These are phyloP conservation scores for Magnusiomyces suaveolens DNA, from an alignment of 1,139 yeast species.

Conservation along the genomic window DNA sequence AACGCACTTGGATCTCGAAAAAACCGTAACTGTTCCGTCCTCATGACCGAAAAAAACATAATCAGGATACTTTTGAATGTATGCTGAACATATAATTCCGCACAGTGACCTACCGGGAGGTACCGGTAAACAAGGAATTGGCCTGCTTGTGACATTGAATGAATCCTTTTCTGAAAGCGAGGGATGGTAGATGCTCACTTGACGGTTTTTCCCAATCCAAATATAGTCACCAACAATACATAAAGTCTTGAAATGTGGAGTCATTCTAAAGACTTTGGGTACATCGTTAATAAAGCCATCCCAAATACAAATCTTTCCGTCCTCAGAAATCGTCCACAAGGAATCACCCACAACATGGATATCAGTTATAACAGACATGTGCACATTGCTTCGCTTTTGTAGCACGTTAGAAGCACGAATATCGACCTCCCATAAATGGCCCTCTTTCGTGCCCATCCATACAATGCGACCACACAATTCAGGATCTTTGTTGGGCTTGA, in stretches of 20 bases:
- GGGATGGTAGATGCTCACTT: conserved; percentile 31
- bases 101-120: conserved; percentile 18
- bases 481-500: conserved; percentile 18
- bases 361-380: conserved; percentile 25
- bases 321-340: conserved; percentile 35
- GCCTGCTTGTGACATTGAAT: conserved; percentile 25
- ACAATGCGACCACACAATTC: conserved; percentile 18
- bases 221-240: conserved; percentile 22
- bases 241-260: conserved; percentile 27
- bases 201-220: conserved; percentile 33
- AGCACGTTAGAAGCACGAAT: conserved; percentile 13
- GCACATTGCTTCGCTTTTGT: conserved; percentile 26
- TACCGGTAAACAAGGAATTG: conserved; percentile 20
- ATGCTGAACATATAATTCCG: conserved; percentile 30
- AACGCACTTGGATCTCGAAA: conserved; percentile 21
- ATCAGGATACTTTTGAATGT: conserved; percentile 24
- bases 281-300: conserved; percentile 20
- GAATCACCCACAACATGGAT: conserved; percentile 22
- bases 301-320: conserved; percentile 36
- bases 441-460: conserved; percentile 35
- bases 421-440: conserved; percentile 29
- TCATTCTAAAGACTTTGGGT: conserved; percentile 29
- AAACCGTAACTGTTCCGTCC: conserved; percentile 35
- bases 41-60: conserved; percentile 36
- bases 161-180: conserved; percentile 16